A percentile compares a stretch with the other conserved stretches of the same genome.
These are phyloP conservation scores for Cercospora zeina DNA, from an alignment of 2,329 filamentous ascomycete species.

Conservation along the genomic window DNA sequence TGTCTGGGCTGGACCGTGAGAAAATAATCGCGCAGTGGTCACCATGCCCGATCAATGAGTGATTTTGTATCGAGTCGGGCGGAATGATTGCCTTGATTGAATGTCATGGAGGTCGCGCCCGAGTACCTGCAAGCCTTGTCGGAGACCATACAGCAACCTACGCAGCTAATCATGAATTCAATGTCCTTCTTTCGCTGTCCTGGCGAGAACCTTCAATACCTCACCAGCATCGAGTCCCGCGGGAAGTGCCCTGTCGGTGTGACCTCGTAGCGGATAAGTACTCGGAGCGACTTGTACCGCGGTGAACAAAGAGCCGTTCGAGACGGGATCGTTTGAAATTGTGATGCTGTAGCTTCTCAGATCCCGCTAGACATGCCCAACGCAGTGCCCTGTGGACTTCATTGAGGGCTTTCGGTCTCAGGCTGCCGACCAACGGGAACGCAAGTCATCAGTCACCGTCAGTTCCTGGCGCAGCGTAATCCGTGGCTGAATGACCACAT, in stretches of 20 bases:
- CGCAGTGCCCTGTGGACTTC: background rate
- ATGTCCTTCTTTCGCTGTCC: background rate
- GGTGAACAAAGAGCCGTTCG: background rate
- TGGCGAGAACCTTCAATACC: background rate
- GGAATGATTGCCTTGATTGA: background rate
- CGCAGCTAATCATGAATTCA: background rate
- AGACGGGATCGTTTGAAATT: background rate
- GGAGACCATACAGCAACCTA: background rate
- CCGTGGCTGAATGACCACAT: conserved; percentile 11
- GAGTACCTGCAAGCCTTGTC: background rate
- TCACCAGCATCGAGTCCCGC: background rate
- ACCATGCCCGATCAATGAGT: too few relatives aligned
- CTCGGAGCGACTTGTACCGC: background rate
- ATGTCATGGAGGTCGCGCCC: background rate
- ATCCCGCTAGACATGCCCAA: background rate
- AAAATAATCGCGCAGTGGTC: background rate
- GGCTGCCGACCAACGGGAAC: background rate
- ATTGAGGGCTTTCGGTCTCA: conserved; percentile 4
- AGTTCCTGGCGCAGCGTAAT: conserved; percentile 10
- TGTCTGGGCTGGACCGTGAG: background rate
- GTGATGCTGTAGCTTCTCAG: too few relatives aligned
- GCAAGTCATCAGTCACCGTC: background rate
- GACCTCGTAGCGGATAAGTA: background rate
- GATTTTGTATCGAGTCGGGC: background rate
- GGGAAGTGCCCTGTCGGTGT: background rate